These are phyloP conservation scores for Salvia miltiorrhiza DNA, from an alignment of 257 asterid genomes.

Conservation along the genomic window DNA sequence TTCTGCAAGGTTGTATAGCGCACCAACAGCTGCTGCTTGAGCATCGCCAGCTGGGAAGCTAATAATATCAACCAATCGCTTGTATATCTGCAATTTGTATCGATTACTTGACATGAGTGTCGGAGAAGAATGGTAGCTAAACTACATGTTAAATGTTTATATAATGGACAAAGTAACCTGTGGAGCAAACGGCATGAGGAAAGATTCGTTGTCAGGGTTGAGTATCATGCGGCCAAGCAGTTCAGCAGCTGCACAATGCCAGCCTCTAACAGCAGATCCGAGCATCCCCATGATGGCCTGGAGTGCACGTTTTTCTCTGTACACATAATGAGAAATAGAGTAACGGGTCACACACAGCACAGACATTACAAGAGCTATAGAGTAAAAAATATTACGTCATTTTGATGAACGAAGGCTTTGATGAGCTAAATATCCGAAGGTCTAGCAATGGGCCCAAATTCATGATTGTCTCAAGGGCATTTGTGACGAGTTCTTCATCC, in stretches of 20 bases:
- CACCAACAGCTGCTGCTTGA: constrained; percentile 97
- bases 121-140: neutral
- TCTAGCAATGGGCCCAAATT: constrained; percentile 86
- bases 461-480: constrained; percentile 81
- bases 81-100: constrained; percentile 55
- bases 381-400: constrained; percentile 56
- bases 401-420: constrained; percentile 78
- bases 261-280: constrained; percentile 79
- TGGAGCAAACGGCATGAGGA: constrained; percentile 74
- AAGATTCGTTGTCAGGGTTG: constrained; percentile 94
- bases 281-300: constrained; percentile 87
- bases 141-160: neutral
- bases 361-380: neutral
- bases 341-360: constrained; percentile 12
- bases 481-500: constrained; percentile 98
- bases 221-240: constrained; percentile 85
- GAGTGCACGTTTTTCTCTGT: constrained; percentile 80
- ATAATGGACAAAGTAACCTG: constrained; percentile 47
- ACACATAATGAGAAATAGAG: constrained; percentile 6
- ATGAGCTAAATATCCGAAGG: constrained; percentile 89
- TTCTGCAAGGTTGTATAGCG: constrained; percentile 86
- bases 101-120: constrained; percentile 8
- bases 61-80: constrained; percentile 80
- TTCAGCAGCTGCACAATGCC: constrained; percentile 99
- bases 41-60: constrained; percentile 87